phyloP scores from a whole-genome alignment of 495 filamentous ascomycete species.

The Neurospora sublineolata region DNA sequence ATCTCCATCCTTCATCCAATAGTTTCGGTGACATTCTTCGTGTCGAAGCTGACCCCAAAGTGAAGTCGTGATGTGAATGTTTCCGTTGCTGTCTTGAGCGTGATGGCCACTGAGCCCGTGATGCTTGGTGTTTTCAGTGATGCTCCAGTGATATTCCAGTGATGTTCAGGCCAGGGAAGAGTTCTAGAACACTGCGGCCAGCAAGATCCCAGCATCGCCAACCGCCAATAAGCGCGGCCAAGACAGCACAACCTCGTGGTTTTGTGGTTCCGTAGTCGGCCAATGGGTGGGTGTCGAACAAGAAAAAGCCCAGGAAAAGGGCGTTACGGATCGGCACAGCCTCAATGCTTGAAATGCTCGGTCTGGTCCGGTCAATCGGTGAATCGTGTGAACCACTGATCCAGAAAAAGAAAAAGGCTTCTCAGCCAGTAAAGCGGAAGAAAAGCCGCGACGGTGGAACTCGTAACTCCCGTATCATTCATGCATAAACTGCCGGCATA shows the following conservation, averaged over 20 bases:
- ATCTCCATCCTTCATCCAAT: not conserved
- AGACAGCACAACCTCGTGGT: not conserved
- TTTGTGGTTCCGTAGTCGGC: not conserved
- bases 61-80: not conserved
- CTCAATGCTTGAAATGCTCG: not conserved
- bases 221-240: not conserved
- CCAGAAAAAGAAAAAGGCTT: not conserved
- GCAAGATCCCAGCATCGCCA: not conserved
- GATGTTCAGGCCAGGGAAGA: not conserved
- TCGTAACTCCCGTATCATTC: not conserved
- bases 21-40: not conserved
- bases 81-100: not conserved
- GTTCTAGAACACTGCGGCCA: not conserved
- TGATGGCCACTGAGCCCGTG: not conserved
- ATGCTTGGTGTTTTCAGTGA: not conserved
- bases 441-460: not conserved
- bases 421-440: not conserved
- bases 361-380: not conserved
- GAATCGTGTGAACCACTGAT: not conserved
- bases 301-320: not conserved
- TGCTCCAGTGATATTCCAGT: not conserved
- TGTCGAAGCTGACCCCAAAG: not conserved
- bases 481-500: not conserved
- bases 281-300: not conserved
- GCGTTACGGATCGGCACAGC: not conserved